Evolutionary conservation across 331 rosid genomes (phyloP), one percentile per base, ranked within the genome.

Genomic region (Saraca asoca): DNA sequence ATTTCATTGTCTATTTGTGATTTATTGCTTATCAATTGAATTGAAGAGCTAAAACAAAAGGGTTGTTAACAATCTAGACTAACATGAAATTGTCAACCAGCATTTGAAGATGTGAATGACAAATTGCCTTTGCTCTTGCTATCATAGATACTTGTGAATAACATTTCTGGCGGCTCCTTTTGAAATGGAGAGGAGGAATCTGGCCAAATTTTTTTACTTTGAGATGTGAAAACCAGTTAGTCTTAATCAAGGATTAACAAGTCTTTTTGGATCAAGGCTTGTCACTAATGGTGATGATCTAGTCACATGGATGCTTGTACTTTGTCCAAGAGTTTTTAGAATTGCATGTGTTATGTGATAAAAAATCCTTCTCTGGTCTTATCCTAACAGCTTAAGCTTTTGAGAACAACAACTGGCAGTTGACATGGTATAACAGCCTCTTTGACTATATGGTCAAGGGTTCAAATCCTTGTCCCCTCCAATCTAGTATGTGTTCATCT

Each of bases 211-310:
- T 49, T 45, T 15, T 15, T 11, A 12, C 35, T n/a, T 2, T 52
- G 31, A 13, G 41, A 41, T 11, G 6, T 42, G 17, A 53, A 31
- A 53, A 19, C 63, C 29, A 38, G 20, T 46, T 3, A 0, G 35
- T 42, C 43, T 43, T 41, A 9, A 61, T 42, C 17, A 11, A 53
- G 48, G 53, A 52, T 67, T 53, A 5, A 9, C 11, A 2, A 51
- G 14, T 66, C 38, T 35, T 35, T 51, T 9, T 33, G 51, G 71
- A 52, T 52, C 19, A 19, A 44, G 31, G 69, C 31, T 48, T 51
- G 2, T n/a, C 13, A 0, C 4, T 45, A 24, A 42, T 50, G 34
- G 48, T 35, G 7, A 13, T 50, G 37, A n/a, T 16, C 7, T 31
- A 46, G 48, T 48, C 3, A 8, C n/a, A 38, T 7, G 31, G 15